Conservation (phyloP, 2,329 filamentous ascomycete species). For the Thelonectria blattea region DNA sequence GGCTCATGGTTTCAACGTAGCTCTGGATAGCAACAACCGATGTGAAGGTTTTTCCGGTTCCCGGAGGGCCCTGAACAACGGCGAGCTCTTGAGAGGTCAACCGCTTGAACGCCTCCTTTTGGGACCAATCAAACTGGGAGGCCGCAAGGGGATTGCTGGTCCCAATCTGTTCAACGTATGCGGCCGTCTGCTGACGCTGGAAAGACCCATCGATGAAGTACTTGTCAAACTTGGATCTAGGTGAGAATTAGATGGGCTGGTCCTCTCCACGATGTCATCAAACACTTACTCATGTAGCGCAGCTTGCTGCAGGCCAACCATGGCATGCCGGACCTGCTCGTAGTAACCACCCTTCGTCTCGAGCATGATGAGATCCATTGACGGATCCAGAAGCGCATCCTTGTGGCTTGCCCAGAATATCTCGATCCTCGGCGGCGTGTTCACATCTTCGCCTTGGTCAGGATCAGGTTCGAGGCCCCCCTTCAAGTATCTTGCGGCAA, state of each 20-base stretch:
- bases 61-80: slow-evolving; percentile 83
- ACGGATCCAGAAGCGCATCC: slow-evolving; percentile 71
- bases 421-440: slow-evolving; percentile 71
- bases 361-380: slow-evolving; percentile 76
- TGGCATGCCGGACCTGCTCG: slow-evolving; percentile 75
- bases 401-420: slow-evolving; percentile 70
- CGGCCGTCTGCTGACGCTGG: slow-evolving; percentile 34
- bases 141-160: slow-evolving; percentile 5
- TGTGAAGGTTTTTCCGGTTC: slow-evolving; percentile 78
- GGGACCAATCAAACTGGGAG: slow-evolving; percentile 69
- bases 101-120: slow-evolving; percentile 69
- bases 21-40: slow-evolving; percentile 70
- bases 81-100: slow-evolving; percentile 76
- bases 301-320: slow-evolving; percentile 73
- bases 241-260: background rate
- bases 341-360: slow-evolving; percentile 77
- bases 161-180: slow-evolving; percentile 37
- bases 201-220: slow-evolving; percentile 61
- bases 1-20: slow-evolving; percentile 56
- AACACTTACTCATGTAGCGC: slow-evolving; percentile 57
- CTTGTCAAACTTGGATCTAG: slow-evolving; percentile 65
- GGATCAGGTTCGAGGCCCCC: slow-evolving; percentile 63
- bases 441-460: slow-evolving; percentile 26
- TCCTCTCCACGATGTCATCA: background rate
- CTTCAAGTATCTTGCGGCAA: slow-evolving; percentile 72